Percentiles rank a stretch among this genome's conserved stretches.
Conservation (phyloP, 208 protist genomes). For the Acanthamoeba quina region DNA sequence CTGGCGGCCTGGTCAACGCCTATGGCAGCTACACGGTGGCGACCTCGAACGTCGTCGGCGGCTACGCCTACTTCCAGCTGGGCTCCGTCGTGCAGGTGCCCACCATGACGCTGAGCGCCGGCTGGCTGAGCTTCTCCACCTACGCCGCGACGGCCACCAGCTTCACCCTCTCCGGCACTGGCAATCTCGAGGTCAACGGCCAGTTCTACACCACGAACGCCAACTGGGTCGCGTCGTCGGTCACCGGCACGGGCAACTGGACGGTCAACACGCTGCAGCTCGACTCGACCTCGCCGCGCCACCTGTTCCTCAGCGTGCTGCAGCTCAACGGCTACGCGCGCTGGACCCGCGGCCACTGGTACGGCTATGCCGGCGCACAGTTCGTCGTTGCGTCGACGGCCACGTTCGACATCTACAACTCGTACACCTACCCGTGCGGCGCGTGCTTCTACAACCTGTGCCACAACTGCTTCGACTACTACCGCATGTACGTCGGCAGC, state of each 20-base stretch:
- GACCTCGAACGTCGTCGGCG: neutral
- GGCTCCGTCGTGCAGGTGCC: constrained; percentile 22
- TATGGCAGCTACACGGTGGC: constrained; percentile 43
- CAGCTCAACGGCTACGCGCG: constrained; percentile 66
- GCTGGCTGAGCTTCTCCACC: constrained; percentile 22
- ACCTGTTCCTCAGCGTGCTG: constrained; percentile 28
- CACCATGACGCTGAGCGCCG: constrained; percentile 15
- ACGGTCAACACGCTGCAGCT: constrained; percentile 44
- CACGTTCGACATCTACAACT: constrained; percentile 57
- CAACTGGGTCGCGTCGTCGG: neutral
- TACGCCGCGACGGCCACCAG: constrained; percentile 6
- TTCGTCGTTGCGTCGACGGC: constrained; percentile 33
- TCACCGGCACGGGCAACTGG: constrained; percentile 57
- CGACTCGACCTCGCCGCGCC: neutral
- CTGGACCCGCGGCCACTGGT: constrained; percentile 39
- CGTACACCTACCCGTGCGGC: constrained; percentile 29
- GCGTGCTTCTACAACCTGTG: constrained; percentile 58
- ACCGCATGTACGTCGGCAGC: constrained; percentile 37
- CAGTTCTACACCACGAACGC: neutral
- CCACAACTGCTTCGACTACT: constrained; percentile 71
- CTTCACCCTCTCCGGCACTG: constrained; percentile 24
- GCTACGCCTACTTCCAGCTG: constrained; percentile 41
- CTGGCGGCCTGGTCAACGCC: constrained; percentile 18
- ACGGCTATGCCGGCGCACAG: constrained; percentile 30
- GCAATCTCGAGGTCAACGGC: constrained; percentile 37